Percentiles rank a stretch among this genome's conserved stretches.
phyloP scores from a whole-genome alignment of 805 yeast genomes.

The Blastobotrys americana region DNA sequence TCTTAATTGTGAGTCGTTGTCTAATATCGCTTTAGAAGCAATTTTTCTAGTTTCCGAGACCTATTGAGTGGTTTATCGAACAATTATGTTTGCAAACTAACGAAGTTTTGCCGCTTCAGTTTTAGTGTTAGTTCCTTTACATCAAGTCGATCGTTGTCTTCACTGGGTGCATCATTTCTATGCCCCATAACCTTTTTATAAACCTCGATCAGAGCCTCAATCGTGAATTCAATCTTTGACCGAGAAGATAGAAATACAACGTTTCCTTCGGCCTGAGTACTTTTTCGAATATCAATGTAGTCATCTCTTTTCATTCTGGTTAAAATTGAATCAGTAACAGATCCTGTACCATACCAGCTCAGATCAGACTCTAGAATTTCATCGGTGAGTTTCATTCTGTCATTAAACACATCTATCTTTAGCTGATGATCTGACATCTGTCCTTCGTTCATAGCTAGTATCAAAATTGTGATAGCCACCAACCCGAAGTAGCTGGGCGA shows the following conservation, averaged over 20 bases:
- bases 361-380: background rate
- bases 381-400: background rate
- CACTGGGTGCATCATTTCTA: too few species aligned
- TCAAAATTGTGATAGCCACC: background rate
- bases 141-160: too few species aligned
- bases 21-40: too few species aligned
- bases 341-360: background rate
- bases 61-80: too few species aligned
- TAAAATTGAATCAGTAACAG: background rate
- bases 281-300: background rate
- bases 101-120: too few species aligned
- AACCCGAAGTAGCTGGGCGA: background rate
- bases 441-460: background rate
- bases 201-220: background rate
- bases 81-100: too few species aligned
- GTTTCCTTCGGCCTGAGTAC: background rate
- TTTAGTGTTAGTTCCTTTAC: too few species aligned
- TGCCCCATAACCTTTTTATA: background rate
- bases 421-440: background rate
- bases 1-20: too few species aligned
- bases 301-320: background rate
- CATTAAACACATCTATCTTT: background rate
- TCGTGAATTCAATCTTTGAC: background rate
- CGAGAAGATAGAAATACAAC: background rate
- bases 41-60: too few species aligned